A percentile compares a stretch with the other conserved stretches of the same genome.
Conservation (phyloP, 2,329 filamentous ascomycete genomes). For the Alternaria metachromatica region DNA sequence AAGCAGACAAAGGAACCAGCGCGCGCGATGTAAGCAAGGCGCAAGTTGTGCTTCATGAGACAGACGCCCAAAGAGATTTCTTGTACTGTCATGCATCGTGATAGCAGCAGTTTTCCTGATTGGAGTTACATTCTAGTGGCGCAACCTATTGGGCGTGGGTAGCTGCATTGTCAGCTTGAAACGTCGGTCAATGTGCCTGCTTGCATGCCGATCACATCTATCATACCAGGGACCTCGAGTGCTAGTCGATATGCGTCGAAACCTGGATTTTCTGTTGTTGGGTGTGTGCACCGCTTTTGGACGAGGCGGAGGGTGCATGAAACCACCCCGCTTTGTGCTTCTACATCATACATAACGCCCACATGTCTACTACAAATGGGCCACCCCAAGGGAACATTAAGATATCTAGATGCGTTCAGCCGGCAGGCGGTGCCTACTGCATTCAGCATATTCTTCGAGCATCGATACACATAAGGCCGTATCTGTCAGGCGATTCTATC, state of each 20-base stretch:
- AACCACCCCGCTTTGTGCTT: neutral
- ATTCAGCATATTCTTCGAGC: neutral
- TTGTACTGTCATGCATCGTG: neutral
- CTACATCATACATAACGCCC: neutral
- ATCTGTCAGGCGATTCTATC: no score
- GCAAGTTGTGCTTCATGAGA: neutral
- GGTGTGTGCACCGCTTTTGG: neutral
- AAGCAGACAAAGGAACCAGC: neutral
- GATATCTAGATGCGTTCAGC: no score
- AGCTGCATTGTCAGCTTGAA: slow-evolving; percentile 2
- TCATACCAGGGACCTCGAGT: neutral
- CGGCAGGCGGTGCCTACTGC: neutral
- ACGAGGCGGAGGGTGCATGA: neutral
- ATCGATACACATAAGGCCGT: no score
- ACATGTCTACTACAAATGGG: no score
- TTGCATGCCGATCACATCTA: neutral
- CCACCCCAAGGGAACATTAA: no score
- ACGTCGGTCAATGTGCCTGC: neutral
- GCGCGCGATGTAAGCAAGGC: neutral
- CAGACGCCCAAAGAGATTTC: neutral
- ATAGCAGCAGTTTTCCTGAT: neutral
- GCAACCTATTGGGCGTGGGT: neutral
- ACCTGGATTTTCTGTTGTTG: neutral
- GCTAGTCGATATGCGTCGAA: neutral
- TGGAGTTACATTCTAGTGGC: neutral